These are phyloP conservation scores for Boletellus emodensis DNA, from an alignment of 768 basidiomycete species.

Conservation along the genomic window DNA sequence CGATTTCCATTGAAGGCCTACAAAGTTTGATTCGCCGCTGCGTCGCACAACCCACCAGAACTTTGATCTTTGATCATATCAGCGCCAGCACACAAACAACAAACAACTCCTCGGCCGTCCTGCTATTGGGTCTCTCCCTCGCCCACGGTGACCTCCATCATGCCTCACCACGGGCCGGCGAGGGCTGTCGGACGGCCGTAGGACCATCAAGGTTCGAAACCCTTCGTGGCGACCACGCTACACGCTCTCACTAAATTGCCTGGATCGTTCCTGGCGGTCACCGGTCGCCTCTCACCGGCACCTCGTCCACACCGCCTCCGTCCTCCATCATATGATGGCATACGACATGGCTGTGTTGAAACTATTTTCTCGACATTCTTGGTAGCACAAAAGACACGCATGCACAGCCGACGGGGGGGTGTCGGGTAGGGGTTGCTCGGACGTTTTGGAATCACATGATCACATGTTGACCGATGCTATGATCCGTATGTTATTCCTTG, in stretches of 20 bases:
- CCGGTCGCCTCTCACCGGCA: neutral
- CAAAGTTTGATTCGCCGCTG: too few species aligned
- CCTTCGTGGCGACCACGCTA: constrained; percentile 5
- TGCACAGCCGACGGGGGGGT: constrained; percentile 1
- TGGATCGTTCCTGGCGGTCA: neutral
- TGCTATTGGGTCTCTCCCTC: neutral
- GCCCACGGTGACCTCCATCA: too few species aligned
- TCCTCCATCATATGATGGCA: constrained; percentile 1
- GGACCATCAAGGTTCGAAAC: neutral
- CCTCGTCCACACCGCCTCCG: neutral
- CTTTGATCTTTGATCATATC: too few species aligned
- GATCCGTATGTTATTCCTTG: too few species aligned
- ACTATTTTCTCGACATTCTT: constrained; percentile 2
- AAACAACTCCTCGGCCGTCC: too few species aligned
- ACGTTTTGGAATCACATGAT: too few species aligned
- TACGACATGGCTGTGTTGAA: neutral
- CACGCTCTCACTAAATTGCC: neutral
- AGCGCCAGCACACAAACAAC: too few species aligned
- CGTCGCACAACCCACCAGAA: too few species aligned
- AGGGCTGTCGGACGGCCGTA: too few species aligned
- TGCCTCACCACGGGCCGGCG: too few species aligned
- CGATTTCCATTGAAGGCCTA: too few species aligned
- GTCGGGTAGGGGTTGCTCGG: neutral
- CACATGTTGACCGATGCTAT: too few species aligned
- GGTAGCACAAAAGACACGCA: neutral